phyloP scores from a whole-genome alignment of 768 basidiomycete genomes.

The Lentinula raphanica region DNA sequence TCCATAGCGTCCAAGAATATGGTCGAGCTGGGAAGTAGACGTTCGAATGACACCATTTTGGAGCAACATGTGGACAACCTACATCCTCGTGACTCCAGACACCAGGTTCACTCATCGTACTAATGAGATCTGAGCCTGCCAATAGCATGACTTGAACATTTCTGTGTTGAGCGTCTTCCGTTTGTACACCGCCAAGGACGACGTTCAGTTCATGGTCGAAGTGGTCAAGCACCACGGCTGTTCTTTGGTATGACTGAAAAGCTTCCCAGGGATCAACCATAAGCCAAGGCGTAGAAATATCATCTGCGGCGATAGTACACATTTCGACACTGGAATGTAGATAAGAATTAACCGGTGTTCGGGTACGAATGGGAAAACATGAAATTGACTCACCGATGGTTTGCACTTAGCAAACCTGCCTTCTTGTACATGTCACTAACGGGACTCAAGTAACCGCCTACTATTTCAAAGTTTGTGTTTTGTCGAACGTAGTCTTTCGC shows the following conservation, averaged over 20 bases:
- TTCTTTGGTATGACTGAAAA: constrained; percentile 89
- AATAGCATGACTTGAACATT: constrained; percentile 86
- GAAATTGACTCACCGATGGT: constrained; percentile 69
- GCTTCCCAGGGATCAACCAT: constrained; percentile 99
- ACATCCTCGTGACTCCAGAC: constrained; percentile 96
- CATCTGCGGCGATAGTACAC: constrained; percentile 85
- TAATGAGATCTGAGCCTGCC: constrained; percentile 96
- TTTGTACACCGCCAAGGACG: constrained; percentile 70
- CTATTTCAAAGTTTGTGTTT: constrained; percentile 88
- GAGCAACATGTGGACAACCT: constrained; percentile 28
- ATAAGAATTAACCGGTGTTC: not conserved
- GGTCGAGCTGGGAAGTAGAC: constrained; percentile 66
- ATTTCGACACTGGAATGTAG: constrained; percentile 60
- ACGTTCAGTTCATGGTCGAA: constrained; percentile 94
- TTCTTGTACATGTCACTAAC: constrained; percentile 98
- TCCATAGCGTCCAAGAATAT: constrained; percentile 93
- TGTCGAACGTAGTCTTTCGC: constrained; percentile 93
- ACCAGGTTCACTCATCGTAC: constrained; percentile 97
- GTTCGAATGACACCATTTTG: not conserved
- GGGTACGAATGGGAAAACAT: not conserved
- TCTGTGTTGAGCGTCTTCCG: constrained; percentile 69
- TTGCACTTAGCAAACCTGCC: constrained; percentile 81
- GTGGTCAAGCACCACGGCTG: constrained; percentile 95
- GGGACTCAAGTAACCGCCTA: constrained; percentile 94
- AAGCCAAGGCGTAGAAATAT: constrained; percentile 80